Percentiles rank a stretch among this genome's conserved stretches.
Conservation (phyloP, 805 yeast genomes). For the Hanseniaspora meyeri region DNA sequence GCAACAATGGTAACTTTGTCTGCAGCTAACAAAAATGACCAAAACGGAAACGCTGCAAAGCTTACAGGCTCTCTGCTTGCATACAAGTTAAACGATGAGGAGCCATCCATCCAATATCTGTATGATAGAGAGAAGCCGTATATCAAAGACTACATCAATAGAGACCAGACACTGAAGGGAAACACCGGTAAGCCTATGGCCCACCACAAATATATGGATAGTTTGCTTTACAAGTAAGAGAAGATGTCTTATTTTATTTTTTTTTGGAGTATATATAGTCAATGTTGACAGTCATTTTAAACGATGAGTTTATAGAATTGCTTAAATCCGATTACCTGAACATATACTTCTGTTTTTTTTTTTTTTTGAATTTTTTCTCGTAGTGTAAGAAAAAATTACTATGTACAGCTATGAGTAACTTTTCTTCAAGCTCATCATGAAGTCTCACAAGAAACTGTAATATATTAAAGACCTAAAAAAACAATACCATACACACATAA, state of each 20-base stretch:
- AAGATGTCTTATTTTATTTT: no score
- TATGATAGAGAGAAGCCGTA: constrained; percentile 10
- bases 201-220: constrained; percentile 1
- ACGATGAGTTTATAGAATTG: no score
- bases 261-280: neutral
- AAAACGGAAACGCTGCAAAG: constrained; percentile 37
- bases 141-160: neutral
- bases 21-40: constrained; percentile 49
- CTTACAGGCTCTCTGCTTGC: constrained; percentile 59
- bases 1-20: constrained; percentile 66
- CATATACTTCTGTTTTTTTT: no score
- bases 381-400: no score
- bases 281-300: no score
- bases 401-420: neutral
- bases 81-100: constrained; percentile 53
- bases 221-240: neutral
- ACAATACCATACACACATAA: neutral
- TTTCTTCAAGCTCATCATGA: neutral
- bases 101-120: constrained; percentile 29
- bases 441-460: neutral
- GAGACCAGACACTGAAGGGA: neutral
- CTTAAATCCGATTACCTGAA: no score
- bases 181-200: constrained; percentile 2
- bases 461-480: neutral
- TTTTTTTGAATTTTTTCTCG: neutral